These are phyloP conservation scores for Phytophthora meadii DNA, from an alignment of 352 stramenopile species.

Conservation along the genomic window DNA sequence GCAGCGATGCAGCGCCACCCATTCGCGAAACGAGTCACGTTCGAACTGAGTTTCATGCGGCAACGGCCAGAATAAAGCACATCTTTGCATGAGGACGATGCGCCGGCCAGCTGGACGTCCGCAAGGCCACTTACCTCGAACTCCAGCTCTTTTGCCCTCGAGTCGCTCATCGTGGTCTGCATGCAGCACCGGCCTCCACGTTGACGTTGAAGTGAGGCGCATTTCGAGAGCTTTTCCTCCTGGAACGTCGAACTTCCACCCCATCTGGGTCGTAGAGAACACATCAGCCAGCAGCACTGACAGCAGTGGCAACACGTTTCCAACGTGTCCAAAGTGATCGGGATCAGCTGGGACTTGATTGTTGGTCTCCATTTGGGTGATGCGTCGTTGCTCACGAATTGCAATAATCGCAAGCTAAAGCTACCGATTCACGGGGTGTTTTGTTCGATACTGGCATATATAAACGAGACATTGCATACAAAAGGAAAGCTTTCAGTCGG, in stretches of 20 bases:
- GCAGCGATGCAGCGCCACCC: background rate
- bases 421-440: background rate
- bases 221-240: background rate
- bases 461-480: background rate
- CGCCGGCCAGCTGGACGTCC: conserved; percentile 4
- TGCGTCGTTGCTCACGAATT: conserved; percentile 30
- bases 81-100: conserved; percentile 23
- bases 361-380: conserved; percentile 14
- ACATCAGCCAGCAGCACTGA: background rate
- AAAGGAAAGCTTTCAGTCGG: background rate
- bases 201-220: conserved; percentile 13
- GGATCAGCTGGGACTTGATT: conserved; percentile 25
- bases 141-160: conserved; percentile 24
- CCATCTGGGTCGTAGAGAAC: conserved; percentile 9
- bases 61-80: conserved; percentile 5
- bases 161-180: conserved; percentile 3
- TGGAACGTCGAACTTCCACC: conserved; percentile 11
- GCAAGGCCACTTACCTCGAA: conserved; percentile 5
- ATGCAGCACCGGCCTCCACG: conserved; percentile 7
- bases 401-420: conserved; percentile 12
- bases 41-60: conserved; percentile 3
- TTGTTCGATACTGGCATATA: background rate
- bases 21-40: background rate
- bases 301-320: background rate
- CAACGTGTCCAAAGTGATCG: conserved; percentile 1